A percentile compares a stretch with the other conserved stretches of the same genome.
Conservation (phyloP, 495 filamentous ascomycete genomes). For the Astrothelium subdiscretum region DNA sequence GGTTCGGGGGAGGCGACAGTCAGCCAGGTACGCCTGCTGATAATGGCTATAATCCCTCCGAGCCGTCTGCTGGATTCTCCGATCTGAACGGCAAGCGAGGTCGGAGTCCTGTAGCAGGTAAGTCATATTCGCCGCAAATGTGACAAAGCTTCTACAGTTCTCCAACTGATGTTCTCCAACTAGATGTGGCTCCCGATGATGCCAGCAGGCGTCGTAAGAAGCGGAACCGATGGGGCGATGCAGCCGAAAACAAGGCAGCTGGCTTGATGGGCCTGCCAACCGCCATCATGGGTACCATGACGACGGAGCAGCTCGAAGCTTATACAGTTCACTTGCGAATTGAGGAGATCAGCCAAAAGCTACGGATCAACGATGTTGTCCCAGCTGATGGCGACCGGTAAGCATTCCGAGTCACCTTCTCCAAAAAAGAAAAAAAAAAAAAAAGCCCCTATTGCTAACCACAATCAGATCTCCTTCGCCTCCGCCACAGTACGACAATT, state of each 20-base stretch:
- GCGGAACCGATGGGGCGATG: conserved; percentile 95
- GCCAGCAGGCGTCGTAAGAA: conserved; percentile 82
- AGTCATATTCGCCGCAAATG: conserved; percentile 8
- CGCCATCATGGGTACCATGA: conserved; percentile 93
- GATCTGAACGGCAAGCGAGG: conserved; percentile 55
- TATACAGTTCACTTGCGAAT: conserved; percentile 92
- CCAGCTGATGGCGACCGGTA: conserved; percentile 90
- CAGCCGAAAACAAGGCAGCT: conserved; percentile 92
- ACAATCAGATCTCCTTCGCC: conserved; percentile 76
- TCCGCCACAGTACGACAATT: conserved; percentile 95
- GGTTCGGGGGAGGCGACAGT: conserved; percentile 60
- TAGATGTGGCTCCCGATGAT: conserved; percentile 47
- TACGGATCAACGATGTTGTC: conserved; percentile 95
- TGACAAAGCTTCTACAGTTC: not conserved
- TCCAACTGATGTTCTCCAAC: not conserved
- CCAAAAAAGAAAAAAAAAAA: too few relatives aligned
- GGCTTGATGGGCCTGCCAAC: conserved; percentile 96
- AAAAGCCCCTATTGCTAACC: conserved; percentile 18
- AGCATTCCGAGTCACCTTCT: conserved; percentile 19
- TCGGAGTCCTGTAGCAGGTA: conserved; percentile 60
- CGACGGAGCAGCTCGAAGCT: conserved; percentile 91
- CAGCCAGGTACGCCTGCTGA: conserved; percentile 33
- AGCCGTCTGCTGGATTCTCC: conserved; percentile 34
- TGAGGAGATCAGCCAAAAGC: conserved; percentile 97
- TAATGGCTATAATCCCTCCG: conserved; percentile 46